Evolutionary conservation across 164 flowering plant genomes (phyloP), one percentile per base, ranked within the genome.

Genomic region (Cinnamomum micranthum): DNA sequence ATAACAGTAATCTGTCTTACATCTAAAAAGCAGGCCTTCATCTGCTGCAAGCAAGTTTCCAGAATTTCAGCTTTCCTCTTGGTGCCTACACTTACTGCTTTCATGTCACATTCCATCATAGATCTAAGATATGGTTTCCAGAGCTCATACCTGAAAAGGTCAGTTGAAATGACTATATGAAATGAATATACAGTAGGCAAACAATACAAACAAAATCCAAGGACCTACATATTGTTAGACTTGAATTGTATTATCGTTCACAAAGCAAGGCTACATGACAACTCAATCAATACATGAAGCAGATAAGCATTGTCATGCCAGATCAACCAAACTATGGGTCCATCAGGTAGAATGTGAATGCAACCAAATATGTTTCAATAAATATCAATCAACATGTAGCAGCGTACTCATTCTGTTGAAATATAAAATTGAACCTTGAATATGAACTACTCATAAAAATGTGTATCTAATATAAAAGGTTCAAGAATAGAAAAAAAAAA

Each of bases 61-160:
- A 96, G 79, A 79, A 91, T 92, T 75, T 90, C 97, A 72, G 85
- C 77, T 86, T 91, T 96, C 50, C 85, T 85, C 80, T 94, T 96
- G 55, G 84, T 81, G 41, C 98, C 98, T 31, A 82, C 65, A 77
- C 99, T 89, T 50, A 96, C 97, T 69, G 89, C 93, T 86, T 87
- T 93, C 97, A 94, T 96, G 88, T 92, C 97, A 82, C 81, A 31
- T 78, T 96, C 99, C 99, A 96, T 96, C 82, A 80, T 78, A 60
- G 98, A 84, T 80, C 99, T 89, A 23, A 94, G 95, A 81, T 90
- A 77, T 71, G 99, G 99, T 83, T 96, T 96, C 99, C 99, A 96
- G 6, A 96, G 87, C 74, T 92, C 90, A 82, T 93, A 88, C 79
- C 98, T 94, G 80, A 70, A 66, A 78, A 24, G 2, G 33, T 33